These are phyloP conservation scores for Curvularia sp. DNA, from an alignment of 2,329 filamentous ascomycete species.

Conservation along the genomic window DNA sequence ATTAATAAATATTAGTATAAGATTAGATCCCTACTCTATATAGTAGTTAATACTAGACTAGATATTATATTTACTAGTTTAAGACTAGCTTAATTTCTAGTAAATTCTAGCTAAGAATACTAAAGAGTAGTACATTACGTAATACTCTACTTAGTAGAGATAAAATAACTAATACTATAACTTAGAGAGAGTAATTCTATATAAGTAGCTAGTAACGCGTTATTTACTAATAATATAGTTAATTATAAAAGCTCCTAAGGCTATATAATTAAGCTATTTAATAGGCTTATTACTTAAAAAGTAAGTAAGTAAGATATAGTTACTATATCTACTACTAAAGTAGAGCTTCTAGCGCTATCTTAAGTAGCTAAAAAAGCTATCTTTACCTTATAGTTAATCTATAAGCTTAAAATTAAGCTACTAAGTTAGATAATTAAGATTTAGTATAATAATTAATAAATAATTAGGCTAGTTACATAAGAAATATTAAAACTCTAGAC, in stretches of 20 bases:
- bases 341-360: neutral
- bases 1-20: constrained; percentile 9
- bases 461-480: too few relatives aligned
- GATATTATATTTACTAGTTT: constrained; percentile 16
- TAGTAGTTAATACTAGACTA: constrained; percentile 10
- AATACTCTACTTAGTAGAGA: neutral
- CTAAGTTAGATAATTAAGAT: too few relatives aligned
- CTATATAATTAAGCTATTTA: neutral
- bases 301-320: neutral
- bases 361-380: neutral
- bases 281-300: neutral
- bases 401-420: too few relatives aligned
- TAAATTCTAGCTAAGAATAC: constrained; percentile 2
- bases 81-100: neutral
- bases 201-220: neutral
- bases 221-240: neutral
- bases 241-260: neutral
- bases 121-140: constrained; percentile 1
- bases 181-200: neutral
- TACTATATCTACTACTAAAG: neutral
- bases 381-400: neutral
- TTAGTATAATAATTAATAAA: too few relatives aligned
- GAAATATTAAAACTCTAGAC: too few relatives aligned
- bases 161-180: neutral
- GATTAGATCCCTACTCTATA: constrained; percentile 5